Percentiles rank a stretch among this genome's conserved stretches.
Conservation (phyloP, 2,329 filamentous ascomycete species). For the Aureobasidium leucospermi region DNA sequence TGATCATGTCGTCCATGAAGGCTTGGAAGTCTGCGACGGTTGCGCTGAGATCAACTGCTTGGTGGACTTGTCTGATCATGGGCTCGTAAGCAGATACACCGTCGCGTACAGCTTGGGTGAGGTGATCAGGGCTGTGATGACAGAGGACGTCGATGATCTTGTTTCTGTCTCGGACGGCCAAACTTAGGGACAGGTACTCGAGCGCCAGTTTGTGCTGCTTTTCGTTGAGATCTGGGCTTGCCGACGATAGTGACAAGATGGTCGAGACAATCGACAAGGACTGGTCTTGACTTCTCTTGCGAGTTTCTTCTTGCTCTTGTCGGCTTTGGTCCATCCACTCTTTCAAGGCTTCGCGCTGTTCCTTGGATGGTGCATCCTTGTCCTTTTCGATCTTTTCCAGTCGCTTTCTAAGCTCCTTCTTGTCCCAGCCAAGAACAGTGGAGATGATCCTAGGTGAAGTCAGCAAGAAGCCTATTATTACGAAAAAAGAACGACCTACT, state of each 20-base stretch:
- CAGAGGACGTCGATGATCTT: constrained; percentile 62
- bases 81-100: constrained; percentile 63
- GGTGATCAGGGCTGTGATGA: constrained; percentile 59
- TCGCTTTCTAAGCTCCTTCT: constrained; percentile 59
- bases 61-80: constrained; percentile 64
- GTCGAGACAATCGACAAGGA: constrained; percentile 56
- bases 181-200: constrained; percentile 63
- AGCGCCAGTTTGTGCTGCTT: constrained; percentile 57
- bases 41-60: constrained; percentile 61
- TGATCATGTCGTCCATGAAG: constrained; percentile 66
- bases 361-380: constrained; percentile 52
- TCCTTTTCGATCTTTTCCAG: constrained; percentile 57
- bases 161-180: constrained; percentile 67
- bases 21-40: constrained; percentile 59
- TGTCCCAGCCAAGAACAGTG: constrained; percentile 66
- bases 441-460: constrained; percentile 56
- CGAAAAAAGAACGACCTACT: constrained; percentile 26
- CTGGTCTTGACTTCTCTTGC: constrained; percentile 47
- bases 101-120: constrained; percentile 63
- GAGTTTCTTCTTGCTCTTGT: constrained; percentile 51
- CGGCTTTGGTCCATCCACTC: constrained; percentile 46
- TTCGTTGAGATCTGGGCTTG: constrained; percentile 44
- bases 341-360: constrained; percentile 55
- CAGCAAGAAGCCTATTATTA: not conserved
- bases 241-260: constrained; percentile 52